Conservation (phyloP, 1,284 basidiomycete species). For the Trichosporon coremiiforme region DNA sequence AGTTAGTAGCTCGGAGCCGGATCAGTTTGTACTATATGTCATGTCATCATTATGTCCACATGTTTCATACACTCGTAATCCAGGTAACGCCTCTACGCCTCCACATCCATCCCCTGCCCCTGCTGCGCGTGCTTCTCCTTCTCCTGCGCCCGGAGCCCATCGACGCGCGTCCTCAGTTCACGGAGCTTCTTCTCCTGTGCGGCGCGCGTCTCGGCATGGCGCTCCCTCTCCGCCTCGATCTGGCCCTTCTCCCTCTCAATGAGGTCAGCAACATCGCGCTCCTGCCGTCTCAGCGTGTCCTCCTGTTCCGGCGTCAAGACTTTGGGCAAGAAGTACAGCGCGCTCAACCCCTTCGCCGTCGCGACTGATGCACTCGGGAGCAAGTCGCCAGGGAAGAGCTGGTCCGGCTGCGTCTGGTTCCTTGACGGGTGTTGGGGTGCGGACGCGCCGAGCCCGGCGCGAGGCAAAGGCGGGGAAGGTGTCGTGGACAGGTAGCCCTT, state of each 20-base stretch:
- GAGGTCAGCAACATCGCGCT: constrained; percentile 33
- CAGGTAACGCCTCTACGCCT: not conserved
- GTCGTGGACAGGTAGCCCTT: constrained; percentile 47
- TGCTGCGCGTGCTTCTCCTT: constrained; percentile 28
- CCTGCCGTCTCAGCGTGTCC: constrained; percentile 34
- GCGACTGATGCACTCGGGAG: constrained; percentile 44
- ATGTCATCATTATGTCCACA: constrained; percentile 11
- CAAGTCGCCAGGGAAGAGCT: constrained; percentile 41
- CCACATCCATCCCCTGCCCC: constrained; percentile 24
- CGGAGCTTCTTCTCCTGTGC: constrained; percentile 33
- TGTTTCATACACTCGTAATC: no score
- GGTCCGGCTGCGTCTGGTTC: constrained; percentile 22
- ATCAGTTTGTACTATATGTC: constrained; percentile 2
- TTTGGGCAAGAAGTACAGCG: constrained; percentile 53
- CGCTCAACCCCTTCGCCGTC: constrained; percentile 36
- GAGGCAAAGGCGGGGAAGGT: constrained; percentile 24
- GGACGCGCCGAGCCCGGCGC: not conserved
- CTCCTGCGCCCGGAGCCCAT: constrained; percentile 37
- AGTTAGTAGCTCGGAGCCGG: constrained; percentile 9
- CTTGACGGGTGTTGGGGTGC: not conserved
- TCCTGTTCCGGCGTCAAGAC: constrained; percentile 50
- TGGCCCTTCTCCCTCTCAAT: constrained; percentile 33
- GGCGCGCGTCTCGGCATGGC: constrained; percentile 37
- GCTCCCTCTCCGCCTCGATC: constrained; percentile 40
- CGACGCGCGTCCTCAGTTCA: constrained; percentile 35